Base-by-base conservation (phyloP, 768 basidiomycete genomes). In the Panaeolus papilionaceus region DNA sequence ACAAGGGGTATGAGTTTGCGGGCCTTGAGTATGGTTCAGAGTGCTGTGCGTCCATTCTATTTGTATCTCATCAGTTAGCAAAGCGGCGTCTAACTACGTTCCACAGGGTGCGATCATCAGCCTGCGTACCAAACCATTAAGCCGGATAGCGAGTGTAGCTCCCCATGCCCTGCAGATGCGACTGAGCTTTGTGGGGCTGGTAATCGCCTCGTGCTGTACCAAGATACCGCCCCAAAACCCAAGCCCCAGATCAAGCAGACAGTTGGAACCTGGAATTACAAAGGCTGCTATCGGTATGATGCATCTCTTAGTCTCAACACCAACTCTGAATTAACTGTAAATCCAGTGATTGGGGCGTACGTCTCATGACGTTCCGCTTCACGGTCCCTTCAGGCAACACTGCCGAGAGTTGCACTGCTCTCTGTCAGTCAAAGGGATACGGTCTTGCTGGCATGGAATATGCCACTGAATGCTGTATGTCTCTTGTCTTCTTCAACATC, bases 211-310 rank as follows among this genome's bases (percentile, higher is more conserved):
- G 88, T 88, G 70, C 75, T 92, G 4, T 93, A 87, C 78, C 90
- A 83, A 68, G 90, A 91, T 18, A 76, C 76, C 33, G 65, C 80
- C 12, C 88, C 91, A 28, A 87, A 91, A 10, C 71, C 87, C 0
- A 75, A 84, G 12, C 91, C 92, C 0, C 69, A 78, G 16, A 86
- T 85, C 28, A 82, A 85, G 0, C 79, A 84, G 3, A 85, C 75
- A 61, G 83, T 89, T 37, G 91, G 90, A 3, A 79, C 84, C 33
- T 93, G 92, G 92, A 74, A 78, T 4, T 89, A 87, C 0, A 83
- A 92, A 33, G 92, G 92, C 18, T 94, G 92, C 75, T 92, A 86
- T 79, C 89, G 80, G 92, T 90, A 71, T 67, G 72, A 44, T 66
- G 64, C 73, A 14, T 16, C 62, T 44, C 73, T 73, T 10, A 65